phyloP scores from a whole-genome alignment of 129 eudicot genomes.

The Mikania micrantha region DNA sequence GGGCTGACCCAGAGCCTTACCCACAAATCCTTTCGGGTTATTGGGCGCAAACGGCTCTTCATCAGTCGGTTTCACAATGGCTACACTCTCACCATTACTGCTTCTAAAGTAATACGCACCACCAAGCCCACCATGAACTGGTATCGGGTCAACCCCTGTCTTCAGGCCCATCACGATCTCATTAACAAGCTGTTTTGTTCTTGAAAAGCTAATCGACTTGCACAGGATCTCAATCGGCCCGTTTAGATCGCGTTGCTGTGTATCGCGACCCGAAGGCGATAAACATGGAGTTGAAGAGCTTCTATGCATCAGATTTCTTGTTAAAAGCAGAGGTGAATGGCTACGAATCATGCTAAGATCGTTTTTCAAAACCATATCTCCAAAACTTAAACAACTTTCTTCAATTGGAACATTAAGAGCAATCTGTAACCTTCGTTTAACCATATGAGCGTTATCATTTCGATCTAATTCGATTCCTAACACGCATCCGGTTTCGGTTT shows the following conservation, averaged over 20 bases:
- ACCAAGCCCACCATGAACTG: slow-evolving; percentile 74
- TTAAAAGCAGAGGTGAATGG: slow-evolving; percentile 76
- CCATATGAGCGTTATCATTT: slow-evolving; percentile 80
- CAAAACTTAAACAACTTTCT: slow-evolving; percentile 83
- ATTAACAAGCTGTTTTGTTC: slow-evolving; percentile 52
- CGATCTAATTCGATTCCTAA: slow-evolving; percentile 88
- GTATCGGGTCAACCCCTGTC: slow-evolving; percentile 73
- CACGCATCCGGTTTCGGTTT: slow-evolving; percentile 80
- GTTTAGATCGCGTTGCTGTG: slow-evolving; percentile 55
- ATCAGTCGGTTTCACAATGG: slow-evolving; percentile 89
- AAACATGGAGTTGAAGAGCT: slow-evolving; percentile 92
- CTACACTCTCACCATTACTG: slow-evolving; percentile 61
- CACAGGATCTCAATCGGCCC: slow-evolving; percentile 78
- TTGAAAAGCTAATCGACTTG: slow-evolving; percentile 31
- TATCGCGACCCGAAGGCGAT: slow-evolving; percentile 72
- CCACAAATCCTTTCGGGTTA: slow-evolving; percentile 90
- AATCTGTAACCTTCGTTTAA: slow-evolving; percentile 74
- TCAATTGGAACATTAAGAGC: slow-evolving; percentile 76
- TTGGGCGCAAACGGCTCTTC: slow-evolving; percentile 94
- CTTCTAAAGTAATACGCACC: slow-evolving; percentile 79
- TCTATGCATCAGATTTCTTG: slow-evolving; percentile 62
- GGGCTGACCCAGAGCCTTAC: slow-evolving; percentile 76
- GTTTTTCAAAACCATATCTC: slow-evolving; percentile 76
- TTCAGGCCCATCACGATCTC: slow-evolving; percentile 61
- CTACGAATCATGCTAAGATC: slow-evolving; percentile 76